phyloP scores from a whole-genome alignment of 257 asterid genomes.

The Verbena officinalis region DNA sequence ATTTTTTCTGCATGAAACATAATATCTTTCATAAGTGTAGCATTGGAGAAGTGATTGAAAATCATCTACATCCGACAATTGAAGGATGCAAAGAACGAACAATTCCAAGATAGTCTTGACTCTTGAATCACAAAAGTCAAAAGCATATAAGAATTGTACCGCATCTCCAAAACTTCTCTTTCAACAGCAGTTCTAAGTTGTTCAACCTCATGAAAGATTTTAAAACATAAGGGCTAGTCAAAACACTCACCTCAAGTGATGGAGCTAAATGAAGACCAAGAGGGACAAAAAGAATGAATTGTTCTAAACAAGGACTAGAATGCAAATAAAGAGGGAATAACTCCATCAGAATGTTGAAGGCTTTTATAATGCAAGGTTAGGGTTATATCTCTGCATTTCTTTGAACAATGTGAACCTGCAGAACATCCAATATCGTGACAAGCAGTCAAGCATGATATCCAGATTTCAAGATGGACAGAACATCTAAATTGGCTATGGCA shows the following conservation, averaged over 20 bases:
- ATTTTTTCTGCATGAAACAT: conserved; percentile 33
- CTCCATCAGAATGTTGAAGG: too few species aligned
- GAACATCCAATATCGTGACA: too few species aligned
- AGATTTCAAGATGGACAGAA: too few species aligned
- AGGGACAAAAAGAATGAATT: background rate
- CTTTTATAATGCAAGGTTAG: too few species aligned
- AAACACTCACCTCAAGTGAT: background rate
- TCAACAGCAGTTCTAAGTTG: conserved; percentile 54
- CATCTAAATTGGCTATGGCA: too few species aligned
- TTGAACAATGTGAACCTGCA: too few species aligned
- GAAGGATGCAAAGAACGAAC: background rate
- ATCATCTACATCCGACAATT: background rate
- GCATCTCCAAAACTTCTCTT: conserved; percentile 52
- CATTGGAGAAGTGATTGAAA: background rate
- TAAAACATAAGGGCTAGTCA: conserved; percentile 17
- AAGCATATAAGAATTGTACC: conserved; percentile 43
- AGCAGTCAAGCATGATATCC: too few species aligned
- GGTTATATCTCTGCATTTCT: too few species aligned
- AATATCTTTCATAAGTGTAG: background rate
- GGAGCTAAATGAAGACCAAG: conserved; percentile 18
- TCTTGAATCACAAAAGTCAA: background rate
- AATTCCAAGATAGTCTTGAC: background rate
- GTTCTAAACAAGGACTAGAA: background rate
- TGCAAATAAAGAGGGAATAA: conserved; percentile 17
- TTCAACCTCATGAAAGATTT: conserved; percentile 64